A percentile compares a stretch with the other conserved stretches of the same genome.
phyloP scores from a whole-genome alignment of 1,284 basidiomycete species.

The Ustilago loliicola region DNA sequence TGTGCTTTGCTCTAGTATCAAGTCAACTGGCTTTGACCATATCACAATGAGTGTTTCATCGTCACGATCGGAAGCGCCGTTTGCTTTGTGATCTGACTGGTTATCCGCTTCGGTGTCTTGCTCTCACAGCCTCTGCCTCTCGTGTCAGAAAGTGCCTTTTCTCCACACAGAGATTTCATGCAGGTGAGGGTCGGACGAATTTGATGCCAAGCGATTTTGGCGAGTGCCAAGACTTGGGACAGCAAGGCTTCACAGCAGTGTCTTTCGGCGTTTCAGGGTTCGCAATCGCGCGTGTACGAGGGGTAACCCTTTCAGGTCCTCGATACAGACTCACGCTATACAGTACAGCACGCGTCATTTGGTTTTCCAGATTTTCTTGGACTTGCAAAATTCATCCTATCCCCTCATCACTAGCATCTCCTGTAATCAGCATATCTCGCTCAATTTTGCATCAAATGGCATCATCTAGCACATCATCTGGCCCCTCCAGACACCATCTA shows the following conservation, averaged over 20 bases:
- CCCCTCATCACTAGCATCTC: too few species aligned
- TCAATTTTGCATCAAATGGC: too few species aligned
- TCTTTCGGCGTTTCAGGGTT: not conserved
- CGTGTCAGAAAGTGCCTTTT: slow-evolving; percentile 2
- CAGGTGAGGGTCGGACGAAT: slow-evolving; percentile 3
- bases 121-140: not conserved
- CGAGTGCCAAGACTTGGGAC: slow-evolving; percentile 8
- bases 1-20: too few species aligned
- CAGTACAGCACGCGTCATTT: too few species aligned
- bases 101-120: not conserved
- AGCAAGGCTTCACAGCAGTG: not conserved
- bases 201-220: slow-evolving; percentile 11
- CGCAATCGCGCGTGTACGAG: not conserved
- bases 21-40: not conserved
- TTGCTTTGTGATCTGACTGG: not conserved
- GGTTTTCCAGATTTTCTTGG: too few species aligned
- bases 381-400: too few species aligned
- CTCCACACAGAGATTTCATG: slow-evolving; percentile 6
- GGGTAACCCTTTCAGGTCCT: not conserved
- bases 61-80: not conserved
- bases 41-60: not conserved
- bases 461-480: too few species aligned
- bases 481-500: too few species aligned
- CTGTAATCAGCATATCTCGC: too few species aligned
- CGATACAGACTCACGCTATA: too few species aligned